phyloP scores from a whole-genome alignment of 352 stramenopile genomes.

The Globisporangium spinosum region DNA sequence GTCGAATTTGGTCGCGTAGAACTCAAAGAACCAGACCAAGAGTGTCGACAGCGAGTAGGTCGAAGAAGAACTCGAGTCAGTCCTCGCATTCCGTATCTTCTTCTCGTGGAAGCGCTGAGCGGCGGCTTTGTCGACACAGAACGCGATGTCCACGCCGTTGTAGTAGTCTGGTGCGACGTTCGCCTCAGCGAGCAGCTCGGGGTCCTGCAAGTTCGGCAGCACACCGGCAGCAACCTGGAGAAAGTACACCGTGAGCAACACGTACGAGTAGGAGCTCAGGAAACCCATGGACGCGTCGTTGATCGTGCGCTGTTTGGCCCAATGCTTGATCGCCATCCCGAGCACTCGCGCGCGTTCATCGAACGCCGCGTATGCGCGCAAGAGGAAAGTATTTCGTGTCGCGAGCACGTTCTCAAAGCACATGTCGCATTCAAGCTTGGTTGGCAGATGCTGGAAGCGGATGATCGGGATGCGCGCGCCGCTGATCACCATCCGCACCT shows the following conservation, averaged over 20 bases:
- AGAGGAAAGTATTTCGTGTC: conserved; percentile 73
- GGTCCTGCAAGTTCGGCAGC: conserved; percentile 94
- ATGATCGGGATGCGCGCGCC: conserved; percentile 81
- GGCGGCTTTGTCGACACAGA: conserved; percentile 45
- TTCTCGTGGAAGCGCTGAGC: conserved; percentile 41
- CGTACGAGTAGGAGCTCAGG: conserved; percentile 98
- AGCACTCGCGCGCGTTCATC: conserved; percentile 82
- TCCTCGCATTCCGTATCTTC: neutral
- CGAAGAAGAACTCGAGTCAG: neutral
- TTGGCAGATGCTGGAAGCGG: conserved; percentile 56
- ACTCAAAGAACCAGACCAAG: conserved; percentile 94
- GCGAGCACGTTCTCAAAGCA: conserved; percentile 84
- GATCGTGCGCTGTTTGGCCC: conserved; percentile 95
- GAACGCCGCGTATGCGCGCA: conserved; percentile 74
- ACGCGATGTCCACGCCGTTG: conserved; percentile 71
- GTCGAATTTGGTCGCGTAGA: conserved; percentile 96
- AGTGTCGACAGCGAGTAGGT: conserved; percentile 63
- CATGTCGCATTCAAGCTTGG: conserved; percentile 68
- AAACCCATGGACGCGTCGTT: conserved; percentile 95
- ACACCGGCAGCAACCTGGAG: conserved; percentile 83
- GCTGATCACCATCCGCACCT: conserved; percentile 60
- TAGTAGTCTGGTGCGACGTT: conserved; percentile 31
- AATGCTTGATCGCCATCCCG: conserved; percentile 96
- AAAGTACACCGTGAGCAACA: conserved; percentile 97
- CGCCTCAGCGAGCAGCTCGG: conserved; percentile 38